A percentile compares a stretch with the other conserved stretches of the same genome.
Conservation (phyloP, 1,284 basidiomycete species). For the Sphagnurus paluster region DNA sequence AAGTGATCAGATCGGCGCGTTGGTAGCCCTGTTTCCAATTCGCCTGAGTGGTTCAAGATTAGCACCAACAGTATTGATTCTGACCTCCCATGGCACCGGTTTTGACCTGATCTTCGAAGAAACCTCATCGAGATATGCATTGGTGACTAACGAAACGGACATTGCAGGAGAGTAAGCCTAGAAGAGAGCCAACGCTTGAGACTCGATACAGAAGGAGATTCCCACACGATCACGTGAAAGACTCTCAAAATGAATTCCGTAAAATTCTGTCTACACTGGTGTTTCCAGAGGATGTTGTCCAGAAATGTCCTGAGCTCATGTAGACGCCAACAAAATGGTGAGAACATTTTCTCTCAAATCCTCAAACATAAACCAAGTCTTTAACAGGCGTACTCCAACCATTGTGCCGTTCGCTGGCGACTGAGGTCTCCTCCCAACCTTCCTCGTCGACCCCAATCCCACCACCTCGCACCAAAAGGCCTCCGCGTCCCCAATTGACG, state of each 20-base stretch:
- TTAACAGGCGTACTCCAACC: neutral
- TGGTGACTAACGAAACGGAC: slow-evolving; percentile 86
- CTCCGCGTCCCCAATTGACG: slow-evolving; percentile 34
- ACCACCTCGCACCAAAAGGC: slow-evolving; percentile 26
- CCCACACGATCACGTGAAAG: slow-evolving; percentile 23
- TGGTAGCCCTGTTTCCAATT: slow-evolving; percentile 76
- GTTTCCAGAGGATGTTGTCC: slow-evolving; percentile 31
- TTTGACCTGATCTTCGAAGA: slow-evolving; percentile 88
- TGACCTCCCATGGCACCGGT: slow-evolving; percentile 95
- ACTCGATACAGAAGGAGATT: slow-evolving; percentile 10
- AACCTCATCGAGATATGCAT: slow-evolving; percentile 84
- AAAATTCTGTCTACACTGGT: slow-evolving; percentile 13
- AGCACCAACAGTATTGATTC: slow-evolving; percentile 1
- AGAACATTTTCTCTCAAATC: slow-evolving; percentile 1
- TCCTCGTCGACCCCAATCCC: slow-evolving; percentile 21
- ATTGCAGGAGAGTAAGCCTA: slow-evolving; percentile 35
- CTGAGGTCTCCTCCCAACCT: slow-evolving; percentile 26
- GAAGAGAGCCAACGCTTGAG: neutral
- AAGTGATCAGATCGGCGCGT: slow-evolving; percentile 87
- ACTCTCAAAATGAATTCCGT: slow-evolving; percentile 7
- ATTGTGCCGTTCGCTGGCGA: slow-evolving; percentile 33
- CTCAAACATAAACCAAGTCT: neutral
- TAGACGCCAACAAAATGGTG: slow-evolving; percentile 32
- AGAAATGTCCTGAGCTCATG: slow-evolving; percentile 34
- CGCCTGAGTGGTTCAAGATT: slow-evolving; percentile 16